Base-by-base conservation (phyloP, 768 basidiomycete species). In the Podaxis carcinomalis region DNA sequence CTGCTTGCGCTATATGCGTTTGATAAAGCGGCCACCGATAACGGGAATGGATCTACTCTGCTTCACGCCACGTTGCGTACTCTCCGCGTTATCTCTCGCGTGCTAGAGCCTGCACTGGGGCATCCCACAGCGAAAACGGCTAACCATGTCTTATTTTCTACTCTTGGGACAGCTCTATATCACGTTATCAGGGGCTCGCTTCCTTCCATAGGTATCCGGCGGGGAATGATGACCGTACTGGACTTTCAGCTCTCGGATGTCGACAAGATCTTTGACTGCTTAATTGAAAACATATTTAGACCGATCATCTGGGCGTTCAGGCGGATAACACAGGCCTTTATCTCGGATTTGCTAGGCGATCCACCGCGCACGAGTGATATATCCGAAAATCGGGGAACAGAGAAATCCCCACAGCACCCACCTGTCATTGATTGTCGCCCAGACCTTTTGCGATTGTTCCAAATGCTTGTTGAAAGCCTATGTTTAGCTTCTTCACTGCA, bases 41-140 rank as follows among this genome's bases (percentile, higher is more conserved):
- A 61, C 44, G 32, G 28, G 42, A 28, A 61, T 49, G 44, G 25
- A 54, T 37, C 59, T 61, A 55, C 59, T 36, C 53, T 61, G 46
- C 52, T 61, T 50, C 44, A 49, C 2, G 44, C 46, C n/a, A 54
- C 52, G 7, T 27, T 61, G 21, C 59, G 49, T 25, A 28, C 46
- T 16, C 32, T 61, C 35, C 59, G 46, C 5, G 28, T 44, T 36
- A 14, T 40, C 36, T 27, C 52, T 16, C 59, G 52, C 9, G 36
- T 55, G 32, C n/a, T 61, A 16, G 35, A 3, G 6, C 16, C 35
- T 37, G 44, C 32, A n/a, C 16, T 54, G 28, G 59, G 53, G n/a
- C 44, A 5, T n/a, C 35, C 35, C 13, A 37, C 59, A 19, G 28
- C 36, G 16, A 35, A 28, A n/a, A 39, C 42, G 36, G 35, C 53